A percentile compares a stretch with the other conserved stretches of the same genome.
These are phyloP conservation scores for Phylloporus arenicola DNA, from an alignment of 768 basidiomycete species.

Conservation along the genomic window DNA sequence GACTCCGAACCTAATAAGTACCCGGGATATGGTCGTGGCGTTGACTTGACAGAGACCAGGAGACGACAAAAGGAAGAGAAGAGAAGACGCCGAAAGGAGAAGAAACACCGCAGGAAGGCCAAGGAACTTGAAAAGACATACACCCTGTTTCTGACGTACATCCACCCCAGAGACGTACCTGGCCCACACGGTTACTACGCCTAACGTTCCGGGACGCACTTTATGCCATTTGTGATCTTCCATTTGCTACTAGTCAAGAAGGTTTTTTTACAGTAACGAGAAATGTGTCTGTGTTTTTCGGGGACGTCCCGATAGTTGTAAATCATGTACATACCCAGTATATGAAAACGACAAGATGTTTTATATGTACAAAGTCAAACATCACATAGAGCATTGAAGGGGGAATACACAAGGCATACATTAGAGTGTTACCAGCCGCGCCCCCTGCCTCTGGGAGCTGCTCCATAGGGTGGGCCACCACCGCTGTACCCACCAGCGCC, in stretches of 20 bases:
- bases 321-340: constrained; percentile 14
- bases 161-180: constrained; percentile 32
- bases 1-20: constrained; percentile 41
- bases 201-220: constrained; percentile 3
- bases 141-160: constrained; percentile 54
- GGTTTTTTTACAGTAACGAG: not conserved
- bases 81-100: constrained; percentile 58
- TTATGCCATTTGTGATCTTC: not conserved
- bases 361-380: constrained; percentile 1
- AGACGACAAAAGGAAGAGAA: constrained; percentile 54
- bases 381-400: not conserved
- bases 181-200: constrained; percentile 26
- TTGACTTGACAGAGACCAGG: constrained; percentile 45
- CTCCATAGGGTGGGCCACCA: constrained; percentile 21
- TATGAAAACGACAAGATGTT: constrained; percentile 9
- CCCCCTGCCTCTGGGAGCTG: constrained; percentile 42
- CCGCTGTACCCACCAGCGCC: constrained; percentile 27
- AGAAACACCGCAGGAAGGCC: constrained; percentile 53
- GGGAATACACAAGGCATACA: constrained; percentile 19
- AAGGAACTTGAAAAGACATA: constrained; percentile 61
- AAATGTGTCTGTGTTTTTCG: not conserved
- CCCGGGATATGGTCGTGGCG: constrained; percentile 41
- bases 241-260: not conserved
- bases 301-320: not conserved
- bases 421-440: constrained; percentile 39